Conservation (phyloP, 129 eudicot genomes). For the Helichrysum umbraculigerum region DNA sequence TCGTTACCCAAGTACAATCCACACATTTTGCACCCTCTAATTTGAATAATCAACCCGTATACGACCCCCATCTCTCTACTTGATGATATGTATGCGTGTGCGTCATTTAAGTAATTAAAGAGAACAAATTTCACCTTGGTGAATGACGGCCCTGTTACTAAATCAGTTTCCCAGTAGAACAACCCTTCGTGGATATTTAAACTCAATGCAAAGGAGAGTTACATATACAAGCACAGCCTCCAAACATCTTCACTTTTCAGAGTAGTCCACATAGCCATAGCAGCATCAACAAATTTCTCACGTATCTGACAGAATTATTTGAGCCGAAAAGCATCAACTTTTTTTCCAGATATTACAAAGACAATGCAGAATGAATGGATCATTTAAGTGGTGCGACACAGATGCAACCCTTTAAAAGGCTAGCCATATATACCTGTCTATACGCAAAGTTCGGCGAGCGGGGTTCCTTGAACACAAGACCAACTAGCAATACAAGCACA, state of each 20-base stretch:
- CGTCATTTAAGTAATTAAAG: background rate
- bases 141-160: slow-evolving; percentile 74
- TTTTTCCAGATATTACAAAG: slow-evolving; percentile 10
- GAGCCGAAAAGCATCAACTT: background rate
- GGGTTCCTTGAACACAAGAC: slow-evolving; percentile 76
- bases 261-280: slow-evolving; percentile 82
- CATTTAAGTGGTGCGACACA: background rate
- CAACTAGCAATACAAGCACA: slow-evolving; percentile 68
- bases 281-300: slow-evolving; percentile 66
- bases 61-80: background rate
- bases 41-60: background rate
- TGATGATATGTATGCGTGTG: background rate
- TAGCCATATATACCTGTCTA: slow-evolving; percentile 52
- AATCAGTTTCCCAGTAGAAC: slow-evolving; percentile 94
- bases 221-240: slow-evolving; percentile 97
- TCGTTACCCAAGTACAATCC: background rate
- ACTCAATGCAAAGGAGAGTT: slow-evolving; percentile 73
- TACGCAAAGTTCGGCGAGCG: slow-evolving; percentile 57
- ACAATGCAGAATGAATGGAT: slow-evolving; percentile 10
- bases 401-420: background rate
- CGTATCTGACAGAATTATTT: slow-evolving; percentile 40
- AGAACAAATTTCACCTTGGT: slow-evolving; percentile 58
- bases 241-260: slow-evolving; percentile 74
- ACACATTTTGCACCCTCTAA: too few species aligned
- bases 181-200: slow-evolving; percentile 75